Percentiles rank a stretch among this genome's conserved stretches.
phyloP scores from a whole-genome alignment of 2,329 filamentous ascomycete genomes.

The Colletotrichum spaethianum region DNA sequence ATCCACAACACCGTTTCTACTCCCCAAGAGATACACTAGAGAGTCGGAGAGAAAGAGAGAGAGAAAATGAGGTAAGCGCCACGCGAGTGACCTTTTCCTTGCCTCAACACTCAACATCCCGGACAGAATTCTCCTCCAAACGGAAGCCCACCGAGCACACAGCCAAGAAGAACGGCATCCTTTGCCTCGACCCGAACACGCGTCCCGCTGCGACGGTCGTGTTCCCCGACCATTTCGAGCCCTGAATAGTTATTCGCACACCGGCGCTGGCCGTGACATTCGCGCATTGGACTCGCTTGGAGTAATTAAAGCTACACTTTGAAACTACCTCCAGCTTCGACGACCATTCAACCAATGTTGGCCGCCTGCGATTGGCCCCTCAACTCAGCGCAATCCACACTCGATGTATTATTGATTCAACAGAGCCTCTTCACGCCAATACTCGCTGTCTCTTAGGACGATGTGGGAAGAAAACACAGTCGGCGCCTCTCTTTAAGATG shows the following conservation, averaged over 20 bases:
- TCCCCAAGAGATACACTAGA: too few species aligned
- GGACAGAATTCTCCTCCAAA: background rate
- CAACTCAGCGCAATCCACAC: too few species aligned
- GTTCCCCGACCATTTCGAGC: background rate
- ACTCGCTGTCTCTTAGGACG: background rate
- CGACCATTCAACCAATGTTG: background rate
- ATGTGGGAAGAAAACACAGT: background rate
- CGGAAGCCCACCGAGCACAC: background rate
- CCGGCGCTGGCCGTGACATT: background rate
- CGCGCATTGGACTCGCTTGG: background rate
- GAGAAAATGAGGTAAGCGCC: too few species aligned
- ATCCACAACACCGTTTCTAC: too few species aligned
- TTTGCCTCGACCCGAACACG: background rate
- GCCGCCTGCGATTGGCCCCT: background rate
- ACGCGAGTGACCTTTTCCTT: too few species aligned
- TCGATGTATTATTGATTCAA: background rate
- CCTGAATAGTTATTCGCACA: background rate
- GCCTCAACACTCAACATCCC: background rate
- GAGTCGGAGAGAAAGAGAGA: too few species aligned
- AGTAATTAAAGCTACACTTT: conserved; percentile 11
- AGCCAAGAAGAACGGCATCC: too few species aligned
- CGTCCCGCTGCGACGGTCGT: background rate
- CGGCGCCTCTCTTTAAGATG: conserved; percentile 11
- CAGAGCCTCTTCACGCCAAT: background rate
- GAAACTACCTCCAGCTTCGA: conserved; percentile 9